Base-by-base conservation (phyloP, 2,329 filamentous ascomycete species). In the Rutstroemia sp. region DNA sequence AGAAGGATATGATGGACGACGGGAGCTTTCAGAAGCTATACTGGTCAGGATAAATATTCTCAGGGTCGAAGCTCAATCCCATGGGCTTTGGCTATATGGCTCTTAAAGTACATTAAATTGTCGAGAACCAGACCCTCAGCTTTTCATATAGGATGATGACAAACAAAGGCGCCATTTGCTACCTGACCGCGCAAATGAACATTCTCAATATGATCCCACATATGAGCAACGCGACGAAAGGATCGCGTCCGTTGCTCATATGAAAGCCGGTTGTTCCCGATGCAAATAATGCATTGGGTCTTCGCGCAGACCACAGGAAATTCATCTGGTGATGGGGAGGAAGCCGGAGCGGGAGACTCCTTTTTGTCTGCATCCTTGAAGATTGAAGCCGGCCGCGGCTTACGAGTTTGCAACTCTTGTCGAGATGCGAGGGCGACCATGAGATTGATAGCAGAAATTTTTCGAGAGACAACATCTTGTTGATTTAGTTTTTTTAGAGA, bases 401-500 rank as follows among this genome's bases (percentile, higher is more conserved):
- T 53, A 6, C n/a, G 25, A 46, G 27, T 53, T 21, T 53, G 17
- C 12, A 53, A 25, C 10, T 53, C 27, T 46, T 53, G 41, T 39
- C 27, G 23, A 55, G 52, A 53, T 5, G 48, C 25, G 19, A 57
- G 25, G 3, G 27, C 55, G 14, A 55, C 5, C 27, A 60, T 57
- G 41, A 30, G 47, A 58, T 49, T 55, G 44, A 53, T 44, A 27
- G 25, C 25, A 27, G 25, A 27, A 27, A 27, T 27, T 5, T 27
- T 27, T 27, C 25, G 25, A 27, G 48, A 51, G 21, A 51, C 41
- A 41, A 64, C 58, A 16, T 34, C 58, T 51, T 56, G 16, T 51
- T 48, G 12, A 56, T 54, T 62, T 2, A 58, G 19, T 2, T 60
- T 45, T 47, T 54, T 59, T n/a, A n/a, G n/a, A n/a, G n/a, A n/a